Evolutionary conservation across 2,329 filamentous ascomycete species (phyloP), one percentile per base, ranked within the genome.

Genomic region (Talaromyces verruculosus): DNA sequence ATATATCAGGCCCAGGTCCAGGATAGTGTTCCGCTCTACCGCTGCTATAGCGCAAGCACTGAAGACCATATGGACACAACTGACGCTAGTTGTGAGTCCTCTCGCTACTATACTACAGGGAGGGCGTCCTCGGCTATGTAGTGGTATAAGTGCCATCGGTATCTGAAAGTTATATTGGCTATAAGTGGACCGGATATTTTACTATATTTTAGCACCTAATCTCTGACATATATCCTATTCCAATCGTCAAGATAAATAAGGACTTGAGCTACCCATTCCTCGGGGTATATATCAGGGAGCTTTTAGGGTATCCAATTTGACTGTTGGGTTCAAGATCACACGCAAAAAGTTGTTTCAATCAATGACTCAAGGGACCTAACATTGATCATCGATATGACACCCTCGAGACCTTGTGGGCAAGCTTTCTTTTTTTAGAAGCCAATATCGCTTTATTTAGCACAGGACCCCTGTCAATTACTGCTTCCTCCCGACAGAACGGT

Each of bases 111-210:
- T n/a, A n/a, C n/a, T n/a, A n/a, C 59, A 47, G 4, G 28, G 60
- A 62, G 10, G 60, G 43, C 19, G 10, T 51, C 13, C 60, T 62
- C 30, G 60, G 60, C 28, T 61, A 61, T 25, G 59, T 61, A 35
- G 17, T 61, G 17, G 39, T 49, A 15, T 61, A 22, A 49, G 22
- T n/a, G 39, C n/a, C n/a, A n/a, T n/a, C n/a, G n/a, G n/a, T n/a
- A n/a, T n/a, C n/a, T n/a, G n/a, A n/a, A n/a, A n/a, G n/a, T n/a
- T n/a, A n/a, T n/a, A n/a, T n/a, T n/a, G n/a, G n/a, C n/a, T n/a
- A n/a, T n/a, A n/a, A n/a, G n/a, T n/a, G n/a, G 2, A 25, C 22
- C 22, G 22, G 22, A 45, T 19, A 45, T 8, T 35, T 35, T 35
- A 35, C 33, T 35, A 35, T 35, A 11, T 1, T 35, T 35, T 35